Evolutionary conservation across 208 protist species (phyloP).

Genomic region (Acanthamoeba castellanii): DNA sequence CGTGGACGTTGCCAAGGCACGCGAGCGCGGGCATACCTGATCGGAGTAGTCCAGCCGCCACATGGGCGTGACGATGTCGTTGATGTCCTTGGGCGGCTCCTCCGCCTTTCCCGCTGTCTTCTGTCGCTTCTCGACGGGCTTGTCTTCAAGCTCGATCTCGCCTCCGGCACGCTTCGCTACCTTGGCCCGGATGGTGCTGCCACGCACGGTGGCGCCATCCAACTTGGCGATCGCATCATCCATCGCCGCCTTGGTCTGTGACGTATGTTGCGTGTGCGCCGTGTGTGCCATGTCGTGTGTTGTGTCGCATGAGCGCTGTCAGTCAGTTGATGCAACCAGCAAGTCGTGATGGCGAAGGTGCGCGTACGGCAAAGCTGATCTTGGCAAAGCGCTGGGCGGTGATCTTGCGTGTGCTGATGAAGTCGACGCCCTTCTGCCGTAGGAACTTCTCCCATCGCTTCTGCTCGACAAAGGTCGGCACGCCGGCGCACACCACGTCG

Average conservation of each 20-base stretch:
- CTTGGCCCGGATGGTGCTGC: slow-evolving; percentile 1
- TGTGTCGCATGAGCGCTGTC: neutral
- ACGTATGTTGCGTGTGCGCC: neutral
- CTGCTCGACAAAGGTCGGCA: slow-evolving; percentile 24
- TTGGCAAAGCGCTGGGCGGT: slow-evolving; percentile 37
- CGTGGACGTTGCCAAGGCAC: no score
- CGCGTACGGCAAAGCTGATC: slow-evolving; percentile 52
- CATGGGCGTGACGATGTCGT: slow-evolving; percentile 61
- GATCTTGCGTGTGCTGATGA: slow-evolving; percentile 6
- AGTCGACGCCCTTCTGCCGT: neutral
- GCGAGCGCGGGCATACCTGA: neutral
- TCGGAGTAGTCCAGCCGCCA: neutral
- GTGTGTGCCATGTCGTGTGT: neutral
- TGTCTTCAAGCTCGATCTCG: neutral
- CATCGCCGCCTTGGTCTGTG: slow-evolving; percentile 27
- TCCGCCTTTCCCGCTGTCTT: neutral
- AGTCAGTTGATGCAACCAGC: neutral
- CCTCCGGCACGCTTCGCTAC: neutral
- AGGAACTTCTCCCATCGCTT: slow-evolving; percentile 28
- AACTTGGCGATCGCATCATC: slow-evolving; percentile 33
- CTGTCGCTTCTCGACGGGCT: slow-evolving; percentile 41
- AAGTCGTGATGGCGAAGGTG: no score
- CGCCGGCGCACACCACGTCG: slow-evolving; percentile 37
- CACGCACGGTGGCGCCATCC: neutral
- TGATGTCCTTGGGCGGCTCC: slow-evolving; percentile 40